Evolutionary conservation across 2,329 filamentous ascomycete species (phyloP), one percentile per base, ranked within the genome.

Genomic region (Ophiosphaerella herpotricha): DNA sequence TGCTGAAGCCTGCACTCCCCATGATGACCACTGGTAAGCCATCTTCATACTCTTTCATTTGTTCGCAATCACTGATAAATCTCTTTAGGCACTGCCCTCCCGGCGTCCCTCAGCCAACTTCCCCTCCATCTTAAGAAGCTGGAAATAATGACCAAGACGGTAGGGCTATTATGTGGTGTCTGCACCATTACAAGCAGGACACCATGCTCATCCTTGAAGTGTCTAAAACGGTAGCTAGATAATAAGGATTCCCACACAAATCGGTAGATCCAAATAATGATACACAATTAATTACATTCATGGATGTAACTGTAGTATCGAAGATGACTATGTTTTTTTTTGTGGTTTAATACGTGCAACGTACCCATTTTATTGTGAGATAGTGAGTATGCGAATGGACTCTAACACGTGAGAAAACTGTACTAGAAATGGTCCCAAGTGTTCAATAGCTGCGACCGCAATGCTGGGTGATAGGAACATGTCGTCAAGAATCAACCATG

Each of bases 71-170:
- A 35, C 37, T 52, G 23, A 55, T 32, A 7, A 6, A 29, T 5
- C 14, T 8, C 5, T 18, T 2, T 18, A 57, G 52, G 61, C 61
- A 64, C 37, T 64, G 61, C 45, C 60, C 61, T 37, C 49, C 61
- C 36, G 61, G 61, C n/a, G 61, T 64, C 7, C 56, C 61, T 36
- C 54, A 58, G 55, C 61, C 61, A 13, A 58, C 55, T 16, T 52
- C 53, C 26, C 61, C 61, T 39, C 61, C 61, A 4, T 39, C 61
- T 29, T 64, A 50, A 55, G 26, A 29, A 7, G 13, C 12, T 21
- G 23, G 5, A 7, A 7, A 18, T 18, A 44, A 16, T 13, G 12
- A 16, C 11, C n/a, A 43, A 13, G n/a, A 26, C 11, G 33, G 26
- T 29, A 36, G 12, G 16, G 21, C 14, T 3, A 21, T 21, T 21